A percentile compares a stretch with the other conserved stretches of the same genome.
These are phyloP conservation scores for Raphanus hybrid DNA, from an alignment of 441 rosid genomes.

Conservation along the genomic window DNA sequence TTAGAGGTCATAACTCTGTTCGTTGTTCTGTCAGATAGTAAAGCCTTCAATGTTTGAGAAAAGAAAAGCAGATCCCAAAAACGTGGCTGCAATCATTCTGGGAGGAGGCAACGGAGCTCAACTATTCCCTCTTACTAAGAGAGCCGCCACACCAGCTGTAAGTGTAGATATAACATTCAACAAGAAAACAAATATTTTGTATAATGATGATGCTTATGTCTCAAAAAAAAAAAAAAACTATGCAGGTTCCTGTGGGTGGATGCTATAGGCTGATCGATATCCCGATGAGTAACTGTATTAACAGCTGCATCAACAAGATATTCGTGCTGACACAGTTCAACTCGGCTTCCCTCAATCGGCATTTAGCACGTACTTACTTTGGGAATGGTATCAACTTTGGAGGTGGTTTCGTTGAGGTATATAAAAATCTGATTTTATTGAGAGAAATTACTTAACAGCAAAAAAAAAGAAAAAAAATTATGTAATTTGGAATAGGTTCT, in stretches of 20 bases:
- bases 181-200: not conserved
- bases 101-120: conserved; percentile 96
- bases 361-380: conserved; percentile 84
- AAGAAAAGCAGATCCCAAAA: conserved; percentile 71
- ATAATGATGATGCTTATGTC: conserved; percentile 2
- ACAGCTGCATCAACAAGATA: conserved; percentile 92
- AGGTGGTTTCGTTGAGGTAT: conserved; percentile 98
- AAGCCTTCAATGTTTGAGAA: conserved; percentile 58
- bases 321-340: conserved; percentile 91
- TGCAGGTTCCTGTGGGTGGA: conserved; percentile 93
- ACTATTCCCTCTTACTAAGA: conserved; percentile 86
- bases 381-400: conserved; percentile 94
- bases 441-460: not conserved
- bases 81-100: conserved; percentile 85
- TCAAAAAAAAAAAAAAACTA: not conserved
- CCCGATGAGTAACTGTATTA: conserved; percentile 97
- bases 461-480: not conserved
- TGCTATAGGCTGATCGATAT: conserved; percentile 93
- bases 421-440: not conserved
- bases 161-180: conserved; percentile 28
- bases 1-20: conserved; percentile 11
- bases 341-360: conserved; percentile 92
- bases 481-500: conserved; percentile 60
- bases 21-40: conserved; percentile 47
- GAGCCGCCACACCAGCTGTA: conserved; percentile 95